Conservation (phyloP, 768 basidiomycete genomes). For the Tulasnella calospora region DNA sequence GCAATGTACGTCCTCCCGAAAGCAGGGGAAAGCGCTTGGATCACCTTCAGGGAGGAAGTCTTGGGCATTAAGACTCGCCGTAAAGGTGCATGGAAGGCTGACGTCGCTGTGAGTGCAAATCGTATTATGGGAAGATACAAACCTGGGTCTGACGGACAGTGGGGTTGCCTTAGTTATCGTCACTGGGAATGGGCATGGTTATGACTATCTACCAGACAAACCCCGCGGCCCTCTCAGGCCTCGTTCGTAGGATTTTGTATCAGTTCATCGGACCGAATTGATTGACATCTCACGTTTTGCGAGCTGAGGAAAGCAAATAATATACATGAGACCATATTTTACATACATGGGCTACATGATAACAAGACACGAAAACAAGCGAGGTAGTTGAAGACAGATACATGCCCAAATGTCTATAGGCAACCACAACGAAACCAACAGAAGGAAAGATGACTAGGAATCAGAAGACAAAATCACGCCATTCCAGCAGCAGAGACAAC, state of each 20-base stretch:
- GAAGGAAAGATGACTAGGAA: neutral
- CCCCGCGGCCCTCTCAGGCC: conserved; percentile 72
- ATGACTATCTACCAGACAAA: conserved; percentile 46
- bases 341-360: conserved; percentile 9
- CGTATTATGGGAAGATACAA: conserved; percentile 33
- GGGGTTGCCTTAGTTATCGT: conserved; percentile 45
- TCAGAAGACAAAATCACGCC: neutral
- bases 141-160: neutral
- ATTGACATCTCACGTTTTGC: neutral
- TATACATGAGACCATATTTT: conserved; percentile 6
- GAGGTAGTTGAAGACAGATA: neutral
- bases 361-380: neutral
- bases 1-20: conserved; percentile 91
- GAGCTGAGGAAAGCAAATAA: neutral
- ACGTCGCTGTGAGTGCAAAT: conserved; percentile 35
- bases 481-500: neutral
- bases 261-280: conserved; percentile 87
- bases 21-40: conserved; percentile 84
- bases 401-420: neutral
- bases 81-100: conserved; percentile 20
- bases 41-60: conserved; percentile 44
- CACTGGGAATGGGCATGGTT: conserved; percentile 86
- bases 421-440: neutral
- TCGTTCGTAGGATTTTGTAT: conserved; percentile 76
- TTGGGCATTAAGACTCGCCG: conserved; percentile 43